These are phyloP conservation scores for Fraxinus greggii DNA, from an alignment of 305 asterid species.

Conservation along the genomic window DNA sequence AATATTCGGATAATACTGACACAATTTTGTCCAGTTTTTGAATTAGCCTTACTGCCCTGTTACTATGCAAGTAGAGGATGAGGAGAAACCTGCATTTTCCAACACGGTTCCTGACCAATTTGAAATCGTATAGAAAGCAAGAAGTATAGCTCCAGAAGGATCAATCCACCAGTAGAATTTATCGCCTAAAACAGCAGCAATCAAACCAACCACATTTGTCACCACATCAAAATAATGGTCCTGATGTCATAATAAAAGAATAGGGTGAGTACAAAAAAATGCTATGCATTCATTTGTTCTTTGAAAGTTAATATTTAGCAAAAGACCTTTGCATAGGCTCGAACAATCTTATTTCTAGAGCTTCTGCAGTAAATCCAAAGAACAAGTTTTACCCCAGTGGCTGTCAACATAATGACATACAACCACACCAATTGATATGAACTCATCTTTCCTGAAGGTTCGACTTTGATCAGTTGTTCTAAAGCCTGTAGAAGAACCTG, in stretches of 20 bases:
- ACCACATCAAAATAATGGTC: constrained; percentile 97
- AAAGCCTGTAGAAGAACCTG: constrained; percentile 70
- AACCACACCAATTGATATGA: constrained; percentile 55
- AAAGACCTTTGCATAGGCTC: constrained; percentile 76
- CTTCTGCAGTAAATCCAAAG: constrained; percentile 80
- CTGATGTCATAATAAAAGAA: constrained; percentile 27
- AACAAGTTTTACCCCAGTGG: constrained; percentile 56
- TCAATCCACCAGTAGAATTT: constrained; percentile 91
- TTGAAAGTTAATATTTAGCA: not conserved
- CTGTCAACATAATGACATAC: constrained; percentile 70
- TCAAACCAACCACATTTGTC: constrained; percentile 77
- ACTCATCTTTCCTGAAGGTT: constrained; percentile 47
- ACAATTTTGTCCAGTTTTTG: not conserved
- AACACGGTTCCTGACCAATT: constrained; percentile 90
- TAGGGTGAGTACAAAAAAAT: not conserved
- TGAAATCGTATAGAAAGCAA: constrained; percentile 71
- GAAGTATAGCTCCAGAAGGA: constrained; percentile 72
- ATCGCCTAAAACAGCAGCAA: constrained; percentile 84
- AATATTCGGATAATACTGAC: not conserved
- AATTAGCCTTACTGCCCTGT: not conserved
- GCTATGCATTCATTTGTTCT: not conserved
- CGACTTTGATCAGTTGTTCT: constrained; percentile 45
- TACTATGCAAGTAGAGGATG: not conserved
- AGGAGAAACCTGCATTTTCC: constrained; percentile 74
- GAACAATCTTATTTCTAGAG: constrained; percentile 71